Percentiles rank a stretch among this genome's conserved stretches.
These are phyloP conservation scores for Thraustotheca clavata DNA, from an alignment of 352 stramenopile genomes.

Conservation along the genomic window DNA sequence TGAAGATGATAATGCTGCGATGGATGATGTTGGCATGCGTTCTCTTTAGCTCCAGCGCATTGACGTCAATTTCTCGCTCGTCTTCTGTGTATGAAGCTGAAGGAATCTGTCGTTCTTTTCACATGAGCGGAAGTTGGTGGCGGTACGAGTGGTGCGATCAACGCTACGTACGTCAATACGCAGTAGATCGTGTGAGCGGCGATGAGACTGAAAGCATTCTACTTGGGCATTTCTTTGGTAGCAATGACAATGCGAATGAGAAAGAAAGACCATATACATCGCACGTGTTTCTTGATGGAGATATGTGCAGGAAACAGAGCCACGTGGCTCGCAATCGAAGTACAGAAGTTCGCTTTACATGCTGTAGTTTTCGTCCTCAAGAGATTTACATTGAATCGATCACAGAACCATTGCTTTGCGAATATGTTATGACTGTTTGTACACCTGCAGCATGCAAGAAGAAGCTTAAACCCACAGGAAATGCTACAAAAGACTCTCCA, in stretches of 20 bases:
- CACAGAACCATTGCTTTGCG: conserved; percentile 38
- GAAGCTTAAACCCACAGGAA: conserved; percentile 37
- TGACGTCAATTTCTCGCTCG: too few relatives aligned
- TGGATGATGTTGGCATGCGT: too few relatives aligned
- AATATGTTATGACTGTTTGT: conserved; percentile 61
- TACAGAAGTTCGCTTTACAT: conserved; percentile 53
- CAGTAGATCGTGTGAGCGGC: conserved; percentile 22
- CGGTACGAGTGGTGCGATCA: conserved; percentile 82
- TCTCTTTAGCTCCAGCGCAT: too few relatives aligned
- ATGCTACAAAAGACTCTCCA: conserved; percentile 34
- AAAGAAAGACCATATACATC: conserved; percentile 37
- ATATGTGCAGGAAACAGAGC: conserved; percentile 29
- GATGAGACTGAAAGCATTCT: conserved; percentile 6
- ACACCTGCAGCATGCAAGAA: conserved; percentile 59
- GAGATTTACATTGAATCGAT: conserved; percentile 75
- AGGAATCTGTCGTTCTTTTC: conserved; percentile 42
- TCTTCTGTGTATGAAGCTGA: too few relatives aligned
- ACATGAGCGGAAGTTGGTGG: conserved; percentile 62
- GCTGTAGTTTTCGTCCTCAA: conserved; percentile 65
- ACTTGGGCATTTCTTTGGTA: background rate
- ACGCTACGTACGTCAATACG: conserved; percentile 57
- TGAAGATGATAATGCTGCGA: too few relatives aligned
- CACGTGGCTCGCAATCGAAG: conserved; percentile 19
- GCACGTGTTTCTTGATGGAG: conserved; percentile 39
- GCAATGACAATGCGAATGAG: background rate